Base-by-base conservation (phyloP, 371 early-diverging fungal species). In the Mucor irregularis region DNA sequence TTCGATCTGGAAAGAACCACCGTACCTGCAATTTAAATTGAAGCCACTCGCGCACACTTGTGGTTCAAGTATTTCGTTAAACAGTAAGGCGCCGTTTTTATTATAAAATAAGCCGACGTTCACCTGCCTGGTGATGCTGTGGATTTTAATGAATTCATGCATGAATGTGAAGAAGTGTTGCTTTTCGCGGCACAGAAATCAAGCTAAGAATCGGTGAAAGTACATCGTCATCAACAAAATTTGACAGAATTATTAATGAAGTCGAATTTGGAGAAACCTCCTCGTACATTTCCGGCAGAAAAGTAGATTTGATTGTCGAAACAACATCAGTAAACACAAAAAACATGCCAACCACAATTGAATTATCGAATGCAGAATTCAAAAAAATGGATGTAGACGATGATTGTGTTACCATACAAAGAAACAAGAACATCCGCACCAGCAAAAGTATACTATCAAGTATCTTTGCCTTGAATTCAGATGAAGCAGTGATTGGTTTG, bases 371-470 rank as follows among this genome's bases (percentile, higher is more conserved):
- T 28, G 46, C 46, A 16, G 46, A 45, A 28, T 45, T 49, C 35
- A 49, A 49, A 24, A 49, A 49, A 49, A 49, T 49, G 35, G 49
- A 49, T 49, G 49, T 21, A 33, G 24, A 49, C 21, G 35, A 33
- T 49, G 49, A 34, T 49, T 49, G 22, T 49, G 35, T 49, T 35
- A 49, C 25, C 33, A 35, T 49, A 4, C 49, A 49, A 35, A 34
- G 35, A 49, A 49, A 49, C 16, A 49, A 49, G 34, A 49, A 49
- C 16, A 49, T 49, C 49, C 35, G 49, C 14, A 49, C 49, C 21
- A 49, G 49, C 49, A 49, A 49, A 35, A 49, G 49, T 49, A 49
- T 49, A 35, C 35, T 49, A 22, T 33, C 49, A 33, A 49, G 35
- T 49, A 35, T 44, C 34, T 22, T 21, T 22, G 22, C 35, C 35